Evolutionary conservation across 2,329 filamentous ascomycete genomes (phyloP).

Genomic region (Pseudogymnoascus sp.): DNA sequence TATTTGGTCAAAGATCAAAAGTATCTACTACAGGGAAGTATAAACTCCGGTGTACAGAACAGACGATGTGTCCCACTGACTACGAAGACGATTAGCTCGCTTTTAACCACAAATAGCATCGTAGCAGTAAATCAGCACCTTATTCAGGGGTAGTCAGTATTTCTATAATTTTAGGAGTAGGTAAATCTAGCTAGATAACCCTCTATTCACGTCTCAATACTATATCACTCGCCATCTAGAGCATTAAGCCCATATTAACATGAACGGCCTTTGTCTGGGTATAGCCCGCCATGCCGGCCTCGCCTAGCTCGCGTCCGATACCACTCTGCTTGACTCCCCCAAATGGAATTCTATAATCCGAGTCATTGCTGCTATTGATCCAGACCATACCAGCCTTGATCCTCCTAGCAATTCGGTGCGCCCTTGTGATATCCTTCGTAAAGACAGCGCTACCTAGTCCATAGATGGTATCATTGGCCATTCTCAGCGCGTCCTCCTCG

Average conservation of each 20-base stretch:
- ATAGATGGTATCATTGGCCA: conserved; percentile 56
- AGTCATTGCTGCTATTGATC: conserved; percentile 50
- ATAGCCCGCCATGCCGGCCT: conserved; percentile 59
- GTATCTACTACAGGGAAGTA: background rate
- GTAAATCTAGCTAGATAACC: background rate
- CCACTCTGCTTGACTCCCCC: conserved; percentile 73
- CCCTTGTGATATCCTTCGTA: conserved; percentile 59
- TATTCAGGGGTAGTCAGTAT: background rate
- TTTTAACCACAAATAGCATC: too few species aligned
- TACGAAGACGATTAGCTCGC: background rate
- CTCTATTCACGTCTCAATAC: background rate
- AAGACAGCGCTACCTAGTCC: conserved; percentile 61
- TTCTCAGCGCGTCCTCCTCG: conserved; percentile 55
- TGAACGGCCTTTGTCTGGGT: conserved; percentile 54
- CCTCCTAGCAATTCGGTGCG: conserved; percentile 55
- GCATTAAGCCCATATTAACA: background rate
- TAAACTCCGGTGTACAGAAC: background rate
- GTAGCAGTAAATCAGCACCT: too few species aligned
- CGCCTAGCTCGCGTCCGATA: conserved; percentile 64
- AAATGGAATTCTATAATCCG: conserved; percentile 59
- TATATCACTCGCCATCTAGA: background rate
- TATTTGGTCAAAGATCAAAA: background rate
- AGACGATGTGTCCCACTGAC: background rate
- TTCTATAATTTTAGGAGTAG: background rate
- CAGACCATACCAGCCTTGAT: conserved; percentile 47